Evolutionary conservation across 768 basidiomycete species (phyloP).

Genomic region (Pleurotus citrinopileatus): DNA sequence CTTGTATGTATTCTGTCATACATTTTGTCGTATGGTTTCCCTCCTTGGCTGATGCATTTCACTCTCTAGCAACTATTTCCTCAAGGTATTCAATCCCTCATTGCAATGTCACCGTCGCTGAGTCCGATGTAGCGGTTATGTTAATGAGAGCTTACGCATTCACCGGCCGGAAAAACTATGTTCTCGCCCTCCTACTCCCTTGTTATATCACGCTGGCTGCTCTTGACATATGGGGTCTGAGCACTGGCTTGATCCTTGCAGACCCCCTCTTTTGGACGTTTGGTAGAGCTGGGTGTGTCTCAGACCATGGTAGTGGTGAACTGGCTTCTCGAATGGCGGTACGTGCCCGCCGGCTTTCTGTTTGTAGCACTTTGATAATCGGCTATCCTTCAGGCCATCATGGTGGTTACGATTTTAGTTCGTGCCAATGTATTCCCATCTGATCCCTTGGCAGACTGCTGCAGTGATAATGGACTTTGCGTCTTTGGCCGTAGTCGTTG

Average conservation of each 20-base stretch:
- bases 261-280: conserved; percentile 9
- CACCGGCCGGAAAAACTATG: conserved; percentile 16
- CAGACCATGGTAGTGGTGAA: conserved; percentile 5
- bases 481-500: conserved; percentile 16
- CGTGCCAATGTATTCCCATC: not conserved
- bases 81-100: conserved; percentile 13
- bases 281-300: not conserved
- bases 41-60: not conserved
- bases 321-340: conserved; percentile 11
- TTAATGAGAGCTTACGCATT: conserved; percentile 24
- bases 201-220: conserved; percentile 15
- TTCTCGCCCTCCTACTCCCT: conserved; percentile 12
- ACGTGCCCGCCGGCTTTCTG: not conserved
- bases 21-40: not conserved
- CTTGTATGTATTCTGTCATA: conserved; percentile 15
- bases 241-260: conserved; percentile 11
- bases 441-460: conserved; percentile 11
- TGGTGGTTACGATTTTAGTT: not conserved
- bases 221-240: conserved; percentile 20
- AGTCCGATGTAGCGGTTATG: conserved; percentile 18
- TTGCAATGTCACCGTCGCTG: not conserved
- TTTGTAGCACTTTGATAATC: not conserved
- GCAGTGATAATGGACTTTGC: conserved; percentile 19
- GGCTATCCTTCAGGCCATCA: not conserved
- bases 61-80: conserved; percentile 15